Evolutionary conservation across 2,329 filamentous ascomycete species (phyloP).

Genomic region (Xylariales sp.): DNA sequence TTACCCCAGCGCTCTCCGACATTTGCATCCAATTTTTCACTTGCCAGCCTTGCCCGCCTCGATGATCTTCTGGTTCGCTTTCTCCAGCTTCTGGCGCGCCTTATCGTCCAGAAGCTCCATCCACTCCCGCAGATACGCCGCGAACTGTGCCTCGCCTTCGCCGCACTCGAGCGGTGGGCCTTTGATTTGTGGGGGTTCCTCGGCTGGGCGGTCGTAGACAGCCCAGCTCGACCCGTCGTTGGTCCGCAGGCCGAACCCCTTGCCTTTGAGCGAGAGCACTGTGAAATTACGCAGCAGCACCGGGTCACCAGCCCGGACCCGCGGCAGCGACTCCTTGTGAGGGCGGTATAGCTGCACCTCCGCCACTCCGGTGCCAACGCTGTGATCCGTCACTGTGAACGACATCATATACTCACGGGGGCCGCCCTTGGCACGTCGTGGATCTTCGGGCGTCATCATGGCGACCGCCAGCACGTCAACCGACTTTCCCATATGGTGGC

Average conservation of each 20-base stretch:
- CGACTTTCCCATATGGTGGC: conserved; percentile 42
- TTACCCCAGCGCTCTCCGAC: too few relatives aligned
- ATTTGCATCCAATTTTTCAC: too few relatives aligned
- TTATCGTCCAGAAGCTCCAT: conserved; percentile 43
- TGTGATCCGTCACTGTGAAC: conserved; percentile 54
- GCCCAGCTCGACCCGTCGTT: conserved; percentile 57
- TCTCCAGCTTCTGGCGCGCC: conserved; percentile 42
- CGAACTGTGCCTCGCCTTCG: conserved; percentile 44
- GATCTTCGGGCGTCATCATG: conserved; percentile 43
- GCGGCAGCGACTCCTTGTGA: conserved; percentile 52
- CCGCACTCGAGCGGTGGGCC: conserved; percentile 56
- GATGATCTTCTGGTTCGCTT: conserved; percentile 36
- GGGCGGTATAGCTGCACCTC: conserved; percentile 56
- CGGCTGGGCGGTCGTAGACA: conserved; percentile 49
- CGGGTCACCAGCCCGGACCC: conserved; percentile 51
- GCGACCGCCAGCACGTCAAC: conserved; percentile 53
- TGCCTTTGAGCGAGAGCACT: conserved; percentile 47
- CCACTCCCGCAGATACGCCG: conserved; percentile 44
- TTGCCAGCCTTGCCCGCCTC: too few relatives aligned
- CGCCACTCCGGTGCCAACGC: conserved; percentile 41
- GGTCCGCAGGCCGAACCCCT: conserved; percentile 52
- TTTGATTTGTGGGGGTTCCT: conserved; percentile 46
- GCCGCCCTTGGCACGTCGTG: conserved; percentile 51
- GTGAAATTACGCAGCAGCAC: conserved; percentile 54
- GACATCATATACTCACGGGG: conserved; percentile 57